Conservation (phyloP, 768 basidiomycete genomes). For the Guyanaporus albipodus region DNA sequence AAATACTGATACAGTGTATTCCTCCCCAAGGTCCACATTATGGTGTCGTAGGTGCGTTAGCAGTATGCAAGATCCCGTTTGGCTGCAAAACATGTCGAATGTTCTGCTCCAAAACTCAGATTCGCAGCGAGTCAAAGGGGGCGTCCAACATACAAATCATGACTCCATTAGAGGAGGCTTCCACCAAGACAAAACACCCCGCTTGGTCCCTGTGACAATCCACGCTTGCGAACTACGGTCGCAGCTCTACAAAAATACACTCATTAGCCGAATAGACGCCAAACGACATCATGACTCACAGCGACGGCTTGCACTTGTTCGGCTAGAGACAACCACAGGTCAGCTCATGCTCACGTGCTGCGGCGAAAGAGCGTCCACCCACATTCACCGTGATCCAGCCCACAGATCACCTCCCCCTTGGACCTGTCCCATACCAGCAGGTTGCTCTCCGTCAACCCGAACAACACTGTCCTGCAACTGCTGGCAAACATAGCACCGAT, state of each 20-base stretch:
- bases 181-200: conserved; percentile 59
- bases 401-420: conserved; percentile 51
- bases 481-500: conserved; percentile 55
- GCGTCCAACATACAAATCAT: conserved; percentile 25
- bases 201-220: conserved; percentile 55
- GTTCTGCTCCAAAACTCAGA: conserved; percentile 13
- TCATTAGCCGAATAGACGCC: conserved; percentile 24
- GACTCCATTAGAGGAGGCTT: conserved; percentile 28
- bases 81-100: conserved; percentile 12
- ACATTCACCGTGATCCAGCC: conserved; percentile 60
- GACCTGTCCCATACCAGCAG: conserved; percentile 61
- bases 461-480: conserved; percentile 50
- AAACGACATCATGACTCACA: conserved; percentile 20
- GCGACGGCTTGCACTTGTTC: conserved; percentile 33
- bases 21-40: conserved; percentile 25
- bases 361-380: conserved; percentile 14
- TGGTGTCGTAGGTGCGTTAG: conserved; percentile 21
- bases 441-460: conserved; percentile 51
- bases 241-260: conserved; percentile 36
- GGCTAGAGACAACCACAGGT: conserved; percentile 18
- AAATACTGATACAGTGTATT: conserved; percentile 34
- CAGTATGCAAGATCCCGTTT: conserved; percentile 31
- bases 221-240: conserved; percentile 38
- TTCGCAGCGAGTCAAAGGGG: neutral
- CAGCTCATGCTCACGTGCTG: conserved; percentile 2